A percentile compares a stretch with the other conserved stretches of the same genome.
These are phyloP conservation scores for Globisporangium sylvaticum DNA, from an alignment of 352 stramenopile genomes.

Conservation along the genomic window DNA sequence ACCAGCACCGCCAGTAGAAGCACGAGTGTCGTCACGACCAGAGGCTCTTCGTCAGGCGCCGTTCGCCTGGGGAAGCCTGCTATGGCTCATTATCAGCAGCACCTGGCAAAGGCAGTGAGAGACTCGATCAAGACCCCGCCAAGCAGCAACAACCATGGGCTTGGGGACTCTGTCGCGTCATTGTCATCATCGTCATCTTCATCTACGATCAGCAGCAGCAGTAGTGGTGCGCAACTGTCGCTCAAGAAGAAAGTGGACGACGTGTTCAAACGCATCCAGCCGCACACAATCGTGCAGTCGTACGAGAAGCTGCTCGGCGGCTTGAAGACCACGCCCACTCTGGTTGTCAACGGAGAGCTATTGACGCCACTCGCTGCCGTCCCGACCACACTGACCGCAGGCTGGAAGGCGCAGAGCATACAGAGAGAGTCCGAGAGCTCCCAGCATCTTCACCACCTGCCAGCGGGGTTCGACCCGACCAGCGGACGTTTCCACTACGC, in stretches of 20 bases:
- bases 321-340: constrained; percentile 25
- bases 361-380: constrained; percentile 18
- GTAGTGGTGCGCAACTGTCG: not conserved
- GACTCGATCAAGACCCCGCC: constrained; percentile 11
- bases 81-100: not conserved
- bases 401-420: constrained; percentile 16
- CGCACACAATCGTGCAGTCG: constrained; percentile 48
- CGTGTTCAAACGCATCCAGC: constrained; percentile 45
- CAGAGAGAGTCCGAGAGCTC: not conserved
- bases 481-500: constrained; percentile 35
- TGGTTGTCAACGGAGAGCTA: constrained; percentile 41
- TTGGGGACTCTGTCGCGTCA: not conserved
- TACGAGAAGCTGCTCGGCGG: constrained; percentile 39
- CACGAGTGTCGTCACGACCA: not conserved
- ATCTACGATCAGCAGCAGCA: not conserved
- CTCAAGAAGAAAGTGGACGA: constrained; percentile 42
- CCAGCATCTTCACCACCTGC: not conserved
- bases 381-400: constrained; percentile 14
- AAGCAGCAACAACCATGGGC: not conserved
- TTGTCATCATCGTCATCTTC: not conserved
- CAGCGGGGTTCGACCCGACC: constrained; percentile 18
- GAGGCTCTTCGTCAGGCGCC: not conserved
- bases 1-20: not conserved
- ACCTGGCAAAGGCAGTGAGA: not conserved
- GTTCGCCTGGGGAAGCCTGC: not conserved